Conservation (phyloP, 495 filamentous ascomycete species). For the Podospora conica region DNA sequence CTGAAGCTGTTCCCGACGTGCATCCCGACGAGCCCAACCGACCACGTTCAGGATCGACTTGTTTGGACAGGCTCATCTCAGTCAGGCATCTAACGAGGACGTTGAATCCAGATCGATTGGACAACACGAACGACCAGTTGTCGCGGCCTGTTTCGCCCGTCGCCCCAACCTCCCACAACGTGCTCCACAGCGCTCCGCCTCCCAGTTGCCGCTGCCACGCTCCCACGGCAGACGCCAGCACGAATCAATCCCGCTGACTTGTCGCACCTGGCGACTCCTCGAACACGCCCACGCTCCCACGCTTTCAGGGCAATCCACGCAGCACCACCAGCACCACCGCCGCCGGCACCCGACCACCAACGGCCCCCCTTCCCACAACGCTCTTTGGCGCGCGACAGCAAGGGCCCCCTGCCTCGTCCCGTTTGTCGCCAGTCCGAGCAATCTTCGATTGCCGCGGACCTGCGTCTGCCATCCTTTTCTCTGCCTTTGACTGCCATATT, state of each 20-base stretch:
- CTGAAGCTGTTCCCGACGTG: too few relatives aligned
- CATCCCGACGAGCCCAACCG: conserved; percentile 6
- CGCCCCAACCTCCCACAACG: conserved; percentile 13
- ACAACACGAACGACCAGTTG: background rate
- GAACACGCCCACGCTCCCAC: conserved; percentile 18
- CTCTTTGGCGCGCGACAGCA: conserved; percentile 29
- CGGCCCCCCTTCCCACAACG: background rate
- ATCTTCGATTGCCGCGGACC: conserved; percentile 6
- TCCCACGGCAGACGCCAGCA: conserved; percentile 24
- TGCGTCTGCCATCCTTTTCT: conserved; percentile 11
- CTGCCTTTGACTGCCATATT: conserved; percentile 25
- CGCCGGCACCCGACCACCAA: conserved; percentile 14
- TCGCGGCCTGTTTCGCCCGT: conserved; percentile 14
- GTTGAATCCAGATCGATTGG: conserved; percentile 2
- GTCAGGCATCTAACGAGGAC: background rate
- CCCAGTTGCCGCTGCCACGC: conserved; percentile 30
- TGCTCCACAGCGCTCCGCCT: conserved; percentile 25
- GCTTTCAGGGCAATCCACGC: conserved; percentile 12
- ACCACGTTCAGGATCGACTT: background rate
- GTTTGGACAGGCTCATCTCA: conserved; percentile 6
- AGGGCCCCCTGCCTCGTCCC: conserved; percentile 1
- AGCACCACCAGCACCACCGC: background rate
- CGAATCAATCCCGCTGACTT: conserved; percentile 29
- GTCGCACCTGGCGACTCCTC: conserved; percentile 35
- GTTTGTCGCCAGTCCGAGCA: background rate